Percentiles rank a stretch among this genome's conserved stretches.
phyloP scores from a whole-genome alignment of 228 moss, liverwort and hornwort genomes.

The Sphagnum fallax region DNA sequence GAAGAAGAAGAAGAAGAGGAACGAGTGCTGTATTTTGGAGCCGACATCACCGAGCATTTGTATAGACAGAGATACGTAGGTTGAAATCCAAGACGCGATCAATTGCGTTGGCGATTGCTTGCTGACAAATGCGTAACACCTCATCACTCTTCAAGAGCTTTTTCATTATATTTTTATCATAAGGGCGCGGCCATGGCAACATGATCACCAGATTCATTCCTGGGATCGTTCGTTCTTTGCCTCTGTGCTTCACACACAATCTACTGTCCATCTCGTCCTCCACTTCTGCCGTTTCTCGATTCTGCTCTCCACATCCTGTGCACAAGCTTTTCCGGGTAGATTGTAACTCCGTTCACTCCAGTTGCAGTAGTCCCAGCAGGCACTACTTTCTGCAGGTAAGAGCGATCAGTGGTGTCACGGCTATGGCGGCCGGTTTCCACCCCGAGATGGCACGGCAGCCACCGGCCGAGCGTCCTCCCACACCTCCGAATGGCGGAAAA shows the following conservation, averaged over 20 bases:
- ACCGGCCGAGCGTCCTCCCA: constrained; percentile 36
- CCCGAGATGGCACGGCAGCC: constrained; percentile 57
- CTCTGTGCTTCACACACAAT: constrained; percentile 5
- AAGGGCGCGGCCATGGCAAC: too few species aligned
- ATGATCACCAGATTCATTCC: neutral
- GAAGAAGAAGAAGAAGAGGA: too few species aligned
- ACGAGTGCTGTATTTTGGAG: too few species aligned
- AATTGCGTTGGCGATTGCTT: too few species aligned
- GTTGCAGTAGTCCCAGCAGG: neutral
- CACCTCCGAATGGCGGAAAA: constrained; percentile 48
- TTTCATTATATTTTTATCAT: too few species aligned
- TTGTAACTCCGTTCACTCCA: constrained; percentile 10
- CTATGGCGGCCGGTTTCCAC: constrained; percentile 32
- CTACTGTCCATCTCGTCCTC: constrained; percentile 1
- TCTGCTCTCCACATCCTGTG: neutral
- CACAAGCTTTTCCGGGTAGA: constrained; percentile 1
- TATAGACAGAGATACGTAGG: too few species aligned
- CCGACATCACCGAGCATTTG: too few species aligned
- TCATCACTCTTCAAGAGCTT: too few species aligned
- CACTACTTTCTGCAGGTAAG: constrained; percentile 1
- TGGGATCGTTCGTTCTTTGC: constrained; percentile 5
- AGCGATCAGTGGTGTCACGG: constrained; percentile 9
- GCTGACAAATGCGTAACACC: too few species aligned
- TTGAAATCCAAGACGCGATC: too few species aligned
- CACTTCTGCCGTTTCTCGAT: constrained; percentile 1